Base-by-base conservation (phyloP, 345 rosid species). In the Bruguiera gymnorhiza region DNA sequence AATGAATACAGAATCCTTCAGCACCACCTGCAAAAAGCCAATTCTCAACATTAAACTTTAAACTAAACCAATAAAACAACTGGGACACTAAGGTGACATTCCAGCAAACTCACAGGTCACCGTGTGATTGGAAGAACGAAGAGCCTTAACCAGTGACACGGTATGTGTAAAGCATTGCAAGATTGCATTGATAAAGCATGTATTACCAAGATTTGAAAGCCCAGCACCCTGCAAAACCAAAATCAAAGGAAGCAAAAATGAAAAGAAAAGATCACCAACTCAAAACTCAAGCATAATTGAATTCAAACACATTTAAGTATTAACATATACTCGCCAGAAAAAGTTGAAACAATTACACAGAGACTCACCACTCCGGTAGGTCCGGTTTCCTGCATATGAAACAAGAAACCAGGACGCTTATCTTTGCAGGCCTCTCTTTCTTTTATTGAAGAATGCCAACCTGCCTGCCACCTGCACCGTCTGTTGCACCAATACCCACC, bases 81-180 rank as follows among this genome's bases (percentile, higher is more conserved):
- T 26, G 23, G 60, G 16, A 3, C 16, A 43, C 19, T 43, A 43
- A 43, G 18, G 50, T 13, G 50, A 15, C 50, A 43, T 43, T 43
- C 50, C 50, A 56, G 60, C 30, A 86, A 90, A 65, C 66, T 80
- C 53, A 61, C 99, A 90, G 6, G 82, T 83, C 69, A 16, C 21
- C 6, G 54, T 71, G 74, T 80, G 85, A 43, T 79, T 70, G 62
- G 31, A 86, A 50, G 86, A 67, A 27, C 68, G 77, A 64, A 96
- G 88, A 65, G 80, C 85, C 70, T 80, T 75, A 48, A 92, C 79
- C 62, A 96, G 76, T 0, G 96, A 90, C 68, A 92, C 93, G 1
- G 98, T 89, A 67, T 96, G 99, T 13, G 97, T 90, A 54, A 96
- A 73, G 75, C 99, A 92, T 69, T 96, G 99, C 75, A 96, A 74